Percentiles rank a stretch among this genome's conserved stretches.
phyloP scores from a whole-genome alignment of 441 rosid genomes.

The Hura crepitans region DNA sequence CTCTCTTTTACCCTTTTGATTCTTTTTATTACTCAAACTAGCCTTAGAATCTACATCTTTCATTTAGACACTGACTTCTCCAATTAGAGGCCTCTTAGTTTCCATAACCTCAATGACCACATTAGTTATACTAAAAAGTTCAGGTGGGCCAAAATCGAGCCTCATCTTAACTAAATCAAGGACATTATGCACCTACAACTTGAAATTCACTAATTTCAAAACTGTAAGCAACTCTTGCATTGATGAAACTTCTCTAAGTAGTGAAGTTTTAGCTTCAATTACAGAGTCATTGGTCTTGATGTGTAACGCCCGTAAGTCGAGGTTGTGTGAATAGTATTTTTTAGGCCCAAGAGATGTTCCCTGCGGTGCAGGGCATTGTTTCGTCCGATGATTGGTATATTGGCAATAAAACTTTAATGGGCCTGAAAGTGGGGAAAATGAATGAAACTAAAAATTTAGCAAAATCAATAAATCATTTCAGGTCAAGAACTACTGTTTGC shows the following conservation, averaged over 20 bases:
- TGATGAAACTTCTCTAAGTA: slow-evolving; percentile 53
- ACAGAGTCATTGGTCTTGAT: no score
- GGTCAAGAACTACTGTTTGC: no score
- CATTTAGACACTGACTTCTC: slow-evolving; percentile 56
- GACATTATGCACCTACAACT: slow-evolving; percentile 60
- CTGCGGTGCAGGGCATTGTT: no score
- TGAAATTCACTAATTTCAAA: slow-evolving; percentile 49
- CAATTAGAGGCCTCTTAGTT: slow-evolving; percentile 49
- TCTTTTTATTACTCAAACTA: slow-evolving; percentile 26
- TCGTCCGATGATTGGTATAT: no score
- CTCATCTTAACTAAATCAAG: slow-evolving; percentile 76
- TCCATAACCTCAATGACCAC: slow-evolving; percentile 71
- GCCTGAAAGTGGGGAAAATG: no score
- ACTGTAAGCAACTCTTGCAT: slow-evolving; percentile 75
- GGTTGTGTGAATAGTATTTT: no score
- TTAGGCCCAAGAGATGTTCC: no score
- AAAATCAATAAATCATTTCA: no score
- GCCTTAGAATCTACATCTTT: background rate
- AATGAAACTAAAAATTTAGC: no score
- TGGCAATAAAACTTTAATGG: no score
- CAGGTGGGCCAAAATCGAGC: slow-evolving; percentile 82
- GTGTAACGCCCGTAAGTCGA: no score
- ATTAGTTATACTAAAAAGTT: slow-evolving; percentile 79
- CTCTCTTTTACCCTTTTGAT: slow-evolving; percentile 45
- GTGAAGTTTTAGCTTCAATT: no score